These are phyloP conservation scores for Metschnikowia cerradonensis DNA, from an alignment of 805 yeast genomes.

Conservation along the genomic window DNA sequence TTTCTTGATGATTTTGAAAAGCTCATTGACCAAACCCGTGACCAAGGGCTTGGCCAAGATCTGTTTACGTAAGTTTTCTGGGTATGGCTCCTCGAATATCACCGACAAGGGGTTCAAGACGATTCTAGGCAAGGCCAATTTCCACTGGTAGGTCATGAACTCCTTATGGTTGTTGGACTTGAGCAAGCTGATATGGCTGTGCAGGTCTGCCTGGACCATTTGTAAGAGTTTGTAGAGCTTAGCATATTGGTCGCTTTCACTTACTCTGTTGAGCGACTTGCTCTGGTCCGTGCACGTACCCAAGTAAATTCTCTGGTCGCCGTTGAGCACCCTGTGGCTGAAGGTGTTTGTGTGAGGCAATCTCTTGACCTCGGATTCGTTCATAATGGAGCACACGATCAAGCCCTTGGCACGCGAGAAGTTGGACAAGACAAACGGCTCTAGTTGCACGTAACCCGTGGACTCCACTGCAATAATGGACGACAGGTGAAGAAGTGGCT, in stretches of 20 bases:
- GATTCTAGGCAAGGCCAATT: conserved; percentile 71
- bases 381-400: conserved; percentile 52
- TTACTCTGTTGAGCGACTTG: conserved; percentile 10
- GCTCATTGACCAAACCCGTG: conserved; percentile 73
- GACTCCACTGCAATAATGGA: conserved; percentile 63
- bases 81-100: conserved; percentile 66
- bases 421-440: conserved; percentile 57
- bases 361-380: conserved; percentile 54
- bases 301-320: conserved; percentile 44
- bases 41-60: conserved; percentile 82
- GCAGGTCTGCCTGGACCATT: conserved; percentile 30
- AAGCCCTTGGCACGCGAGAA: conserved; percentile 29
- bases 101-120: conserved; percentile 75
- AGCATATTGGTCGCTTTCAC: conserved; percentile 11
- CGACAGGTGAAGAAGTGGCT: conserved; percentile 26
- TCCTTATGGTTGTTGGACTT: conserved; percentile 51
- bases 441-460: conserved; percentile 68
- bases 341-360: conserved; percentile 23
- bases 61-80: conserved; percentile 54
- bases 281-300: conserved; percentile 22
- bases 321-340: conserved; percentile 27
- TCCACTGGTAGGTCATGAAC: conserved; percentile 77
- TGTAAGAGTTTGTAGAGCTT: conserved; percentile 30
- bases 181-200: conserved; percentile 42
- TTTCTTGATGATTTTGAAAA: conserved; percentile 65